Conservation (phyloP, 1,284 basidiomycete genomes). For the Marasmius fiardii region DNA sequence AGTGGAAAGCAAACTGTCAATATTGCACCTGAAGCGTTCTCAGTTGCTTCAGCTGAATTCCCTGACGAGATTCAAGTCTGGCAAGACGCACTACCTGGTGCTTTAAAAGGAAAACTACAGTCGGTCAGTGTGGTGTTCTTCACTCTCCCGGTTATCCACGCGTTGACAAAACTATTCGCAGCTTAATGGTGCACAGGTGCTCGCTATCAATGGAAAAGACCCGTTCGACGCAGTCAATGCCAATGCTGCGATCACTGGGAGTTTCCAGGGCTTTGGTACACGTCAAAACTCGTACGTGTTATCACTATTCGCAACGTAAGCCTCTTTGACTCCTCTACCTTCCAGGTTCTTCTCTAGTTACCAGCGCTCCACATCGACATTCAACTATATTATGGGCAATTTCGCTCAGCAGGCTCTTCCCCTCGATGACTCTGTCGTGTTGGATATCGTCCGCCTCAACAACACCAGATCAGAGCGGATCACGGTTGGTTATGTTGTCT, state of each 20-base stretch:
- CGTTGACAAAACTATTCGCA: constrained; percentile 18
- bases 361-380: constrained; percentile 33
- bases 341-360: constrained; percentile 42
- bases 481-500: constrained; percentile 27
- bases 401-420: constrained; percentile 60
- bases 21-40: constrained; percentile 2
- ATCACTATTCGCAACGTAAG: neutral
- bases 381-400: constrained; percentile 59
- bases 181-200: constrained; percentile 54
- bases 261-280: constrained; percentile 46
- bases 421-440: constrained; percentile 42
- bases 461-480: constrained; percentile 39
- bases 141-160: neutral
- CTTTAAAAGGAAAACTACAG: constrained; percentile 43
- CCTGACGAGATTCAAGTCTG: constrained; percentile 49
- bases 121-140: constrained; percentile 31
- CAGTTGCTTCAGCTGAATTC: constrained; percentile 26
- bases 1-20: constrained; percentile 1
- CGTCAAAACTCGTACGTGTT: constrained; percentile 43
- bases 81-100: constrained; percentile 47
- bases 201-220: constrained; percentile 48
- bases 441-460: constrained; percentile 44
- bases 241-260: constrained; percentile 44
- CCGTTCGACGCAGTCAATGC: constrained; percentile 50
- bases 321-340: constrained; percentile 2